Base-by-base conservation (phyloP, 2,329 filamentous ascomycete species). In the Arachnopeziza araneosa region DNA sequence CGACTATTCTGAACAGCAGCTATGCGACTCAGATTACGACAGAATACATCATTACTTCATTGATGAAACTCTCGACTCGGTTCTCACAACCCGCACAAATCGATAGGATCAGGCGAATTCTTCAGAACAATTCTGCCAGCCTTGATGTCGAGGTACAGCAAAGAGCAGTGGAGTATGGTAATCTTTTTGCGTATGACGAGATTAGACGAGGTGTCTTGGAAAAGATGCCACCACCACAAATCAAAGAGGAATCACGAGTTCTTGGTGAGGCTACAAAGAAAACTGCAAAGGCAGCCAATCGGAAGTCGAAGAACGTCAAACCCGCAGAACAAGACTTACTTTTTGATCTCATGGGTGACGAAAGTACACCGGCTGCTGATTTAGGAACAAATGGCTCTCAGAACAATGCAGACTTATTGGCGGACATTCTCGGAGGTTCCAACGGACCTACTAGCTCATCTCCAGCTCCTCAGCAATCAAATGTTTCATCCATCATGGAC, bases 161-260 rank as follows among this genome's bases (percentile, higher is more conserved):
- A 75, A 87, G 95, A 73, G 90, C 93, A 5, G 93, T 96, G 22
- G 95, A 99, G 74, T 99, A 98, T 70, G 85, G 87, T 60, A 98
- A 98, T 70, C 80, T 99, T n/a, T 98, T 99, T 70, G 84, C 85
- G 0, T 91, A 91, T 69, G 93, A 99, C 67, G 81, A 91, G 62
- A 90, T 99, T 59, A 87, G 93, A 58, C 84, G 84, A 61, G 95
- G 95, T 60, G 95, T 99, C 2, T 79, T 99, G 12, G 95, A 99
- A 76, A 96, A 95, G 74, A 99, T 99, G 96, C 95, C 95, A 8
- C 85, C 95, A 1, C 95, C 95, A 9, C 93, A 98, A 74, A 98
- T 99, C 70, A 91, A 93, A 66, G 95, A 99, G 73, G 91, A 96
- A 73, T 93, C 95, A 58, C 83, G 93, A 62, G 93, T 97, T 2